Conservation (phyloP, 2,329 filamentous ascomycete genomes). For the Lasiodiplodia citricola region DNA sequence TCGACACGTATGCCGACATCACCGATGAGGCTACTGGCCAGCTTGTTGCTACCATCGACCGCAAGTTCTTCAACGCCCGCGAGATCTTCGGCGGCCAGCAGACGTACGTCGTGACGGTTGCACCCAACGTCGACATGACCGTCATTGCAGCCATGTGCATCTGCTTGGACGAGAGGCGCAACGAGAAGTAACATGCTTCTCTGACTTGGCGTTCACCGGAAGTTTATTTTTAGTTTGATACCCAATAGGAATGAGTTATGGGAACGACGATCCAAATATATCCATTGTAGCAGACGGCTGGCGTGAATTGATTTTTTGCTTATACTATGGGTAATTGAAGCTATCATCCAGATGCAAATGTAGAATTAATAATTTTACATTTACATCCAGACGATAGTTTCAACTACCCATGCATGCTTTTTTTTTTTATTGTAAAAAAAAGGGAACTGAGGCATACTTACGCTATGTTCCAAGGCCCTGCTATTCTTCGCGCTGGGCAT, state of each 20-base stretch:
- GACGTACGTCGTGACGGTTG: constrained; percentile 68
- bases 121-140: constrained; percentile 69
- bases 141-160: constrained; percentile 71
- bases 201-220: background rate
- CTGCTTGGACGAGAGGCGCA: constrained; percentile 70
- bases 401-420: too few species aligned
- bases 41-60: constrained; percentile 63
- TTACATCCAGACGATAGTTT: too few species aligned
- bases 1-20: constrained; percentile 64
- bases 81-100: constrained; percentile 67
- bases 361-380: too few species aligned
- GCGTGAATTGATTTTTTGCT: too few species aligned
- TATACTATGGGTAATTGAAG: background rate
- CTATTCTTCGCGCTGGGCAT: too few species aligned
- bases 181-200: constrained; percentile 42
- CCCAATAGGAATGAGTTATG: background rate
- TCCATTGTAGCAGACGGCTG: too few species aligned
- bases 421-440: too few species aligned
- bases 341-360: too few species aligned
- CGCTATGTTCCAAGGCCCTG: too few species aligned
- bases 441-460: too few species aligned
- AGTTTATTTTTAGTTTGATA: constrained; percentile 3
- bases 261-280: background rate
- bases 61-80: constrained; percentile 62
- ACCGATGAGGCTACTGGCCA: constrained; percentile 56